Evolutionary conservation across 208 protist genomes (phyloP).

Genomic region (Lotmaria passim): DNA sequence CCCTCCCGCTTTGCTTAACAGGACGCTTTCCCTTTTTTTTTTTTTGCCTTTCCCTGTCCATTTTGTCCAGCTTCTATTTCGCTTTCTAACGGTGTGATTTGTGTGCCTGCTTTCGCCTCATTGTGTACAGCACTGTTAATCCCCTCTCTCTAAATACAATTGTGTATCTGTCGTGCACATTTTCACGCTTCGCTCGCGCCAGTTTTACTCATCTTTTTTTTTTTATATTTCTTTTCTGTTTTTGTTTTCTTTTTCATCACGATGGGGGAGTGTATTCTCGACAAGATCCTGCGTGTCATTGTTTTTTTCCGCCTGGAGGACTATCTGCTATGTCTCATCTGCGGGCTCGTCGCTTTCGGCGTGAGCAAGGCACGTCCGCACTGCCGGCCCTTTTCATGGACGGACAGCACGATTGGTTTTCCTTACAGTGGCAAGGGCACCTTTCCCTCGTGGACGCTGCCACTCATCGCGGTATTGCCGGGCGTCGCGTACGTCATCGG

Average conservation of each 20-base stretch:
- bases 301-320: constrained; percentile 48
- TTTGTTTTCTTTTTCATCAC: not conserved
- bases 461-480: constrained; percentile 42
- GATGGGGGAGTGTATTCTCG: constrained; percentile 13
- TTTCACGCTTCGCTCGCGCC: too few species aligned
- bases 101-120: too few species aligned
- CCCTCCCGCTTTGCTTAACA: too few species aligned
- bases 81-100: too few species aligned
- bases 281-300: constrained; percentile 5
- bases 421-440: constrained; percentile 34
- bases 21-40: not conserved
- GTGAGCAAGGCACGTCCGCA: constrained; percentile 32
- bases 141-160: too few species aligned
- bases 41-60: not conserved
- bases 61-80: too few species aligned
- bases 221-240: not conserved
- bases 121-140: too few species aligned
- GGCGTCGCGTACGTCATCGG: constrained; percentile 37
- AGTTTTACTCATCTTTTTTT: too few species aligned
- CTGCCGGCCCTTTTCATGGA: constrained; percentile 64
- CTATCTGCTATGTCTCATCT: constrained; percentile 49
- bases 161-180: too few species aligned
- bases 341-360: constrained; percentile 20
- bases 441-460: constrained; percentile 62
- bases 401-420: constrained; percentile 44